A percentile compares a stretch with the other conserved stretches of the same genome.
These are phyloP conservation scores for Paragyromitra xinjiangensis DNA, from an alignment of 495 filamentous ascomycete genomes.

Conservation along the genomic window DNA sequence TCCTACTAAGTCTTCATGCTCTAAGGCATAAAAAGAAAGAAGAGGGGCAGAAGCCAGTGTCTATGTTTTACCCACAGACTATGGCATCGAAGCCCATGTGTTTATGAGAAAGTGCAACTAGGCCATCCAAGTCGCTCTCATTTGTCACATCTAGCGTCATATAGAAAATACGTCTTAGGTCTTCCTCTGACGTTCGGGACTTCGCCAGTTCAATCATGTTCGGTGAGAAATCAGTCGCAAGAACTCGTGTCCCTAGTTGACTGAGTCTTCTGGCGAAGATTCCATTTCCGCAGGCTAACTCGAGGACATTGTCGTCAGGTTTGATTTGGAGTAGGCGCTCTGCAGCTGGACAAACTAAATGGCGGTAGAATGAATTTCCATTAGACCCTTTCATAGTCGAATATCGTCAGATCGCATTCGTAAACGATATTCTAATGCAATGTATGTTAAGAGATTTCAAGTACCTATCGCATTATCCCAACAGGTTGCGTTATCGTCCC, in stretches of 20 bases:
- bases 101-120: slow-evolving; percentile 48
- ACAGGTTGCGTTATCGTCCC: slow-evolving; percentile 58
- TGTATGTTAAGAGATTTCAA: slow-evolving; percentile 2
- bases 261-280: slow-evolving; percentile 60
- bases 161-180: slow-evolving; percentile 49
- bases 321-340: slow-evolving; percentile 52
- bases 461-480: slow-evolving; percentile 60
- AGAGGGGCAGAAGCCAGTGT: slow-evolving; percentile 55
- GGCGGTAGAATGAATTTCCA: slow-evolving; percentile 61
- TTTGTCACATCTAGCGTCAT: slow-evolving; percentile 59
- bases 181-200: slow-evolving; percentile 38
- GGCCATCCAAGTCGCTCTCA: slow-evolving; percentile 45
- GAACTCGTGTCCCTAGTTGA: slow-evolving; percentile 52
- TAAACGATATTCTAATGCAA: not conserved
- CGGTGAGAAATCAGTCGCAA: slow-evolving; percentile 59
- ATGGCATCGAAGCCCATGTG: slow-evolving; percentile 52
- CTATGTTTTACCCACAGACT: slow-evolving; percentile 42
- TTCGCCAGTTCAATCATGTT: slow-evolving; percentile 58
- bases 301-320: slow-evolving; percentile 56
- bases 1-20: not conserved
- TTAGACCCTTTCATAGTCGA: slow-evolving; percentile 15
- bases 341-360: slow-evolving; percentile 59
- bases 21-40: slow-evolving; percentile 22
- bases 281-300: slow-evolving; percentile 62
- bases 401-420: slow-evolving; percentile 2